Evolutionary conservation across 495 filamentous ascomycete species (phyloP).

Genomic region (Lasiosphaeris hirsuta): DNA sequence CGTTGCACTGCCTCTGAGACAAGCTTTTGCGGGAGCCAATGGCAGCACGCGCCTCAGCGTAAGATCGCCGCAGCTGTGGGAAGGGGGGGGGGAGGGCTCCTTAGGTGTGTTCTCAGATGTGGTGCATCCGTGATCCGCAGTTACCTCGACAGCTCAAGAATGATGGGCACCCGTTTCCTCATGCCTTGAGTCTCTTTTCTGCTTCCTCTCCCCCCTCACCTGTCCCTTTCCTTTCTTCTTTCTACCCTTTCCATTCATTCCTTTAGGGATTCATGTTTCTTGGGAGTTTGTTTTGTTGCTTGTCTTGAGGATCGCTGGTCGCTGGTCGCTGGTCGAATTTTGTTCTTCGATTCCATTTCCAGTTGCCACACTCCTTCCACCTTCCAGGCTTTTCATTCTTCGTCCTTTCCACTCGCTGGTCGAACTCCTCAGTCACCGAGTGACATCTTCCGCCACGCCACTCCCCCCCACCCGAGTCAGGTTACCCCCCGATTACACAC

Average conservation of each 20-base stretch:
- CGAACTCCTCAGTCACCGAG: not conserved
- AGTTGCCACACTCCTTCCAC: not conserved
- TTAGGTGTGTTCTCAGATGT: not conserved
- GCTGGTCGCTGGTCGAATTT: slow-evolving; percentile 17
- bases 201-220: slow-evolving; percentile 2
- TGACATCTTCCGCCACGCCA: not conserved
- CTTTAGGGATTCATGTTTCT: slow-evolving; percentile 3
- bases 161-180: not conserved
- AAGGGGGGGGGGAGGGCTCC: not conserved
- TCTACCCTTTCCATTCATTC: slow-evolving; percentile 3
- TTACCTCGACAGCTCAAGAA: not conserved
- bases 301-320: slow-evolving; percentile 18
- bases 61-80: slow-evolving; percentile 18
- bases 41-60: not conserved
- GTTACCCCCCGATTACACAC: not conserved
- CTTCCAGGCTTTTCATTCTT: not conserved
- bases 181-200: not conserved
- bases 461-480: not conserved
- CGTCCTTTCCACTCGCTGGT: slow-evolving; percentile 8
- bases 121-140: slow-evolving; percentile 3
- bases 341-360: slow-evolving; percentile 8
- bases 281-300: slow-evolving; percentile 5
- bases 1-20: slow-evolving; percentile 16
- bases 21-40: slow-evolving; percentile 25
- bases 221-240: not conserved